Evolutionary conservation across 192 early-diverging fungal genomes (phyloP).

Genomic region (Blastocladiella britannica): DNA sequence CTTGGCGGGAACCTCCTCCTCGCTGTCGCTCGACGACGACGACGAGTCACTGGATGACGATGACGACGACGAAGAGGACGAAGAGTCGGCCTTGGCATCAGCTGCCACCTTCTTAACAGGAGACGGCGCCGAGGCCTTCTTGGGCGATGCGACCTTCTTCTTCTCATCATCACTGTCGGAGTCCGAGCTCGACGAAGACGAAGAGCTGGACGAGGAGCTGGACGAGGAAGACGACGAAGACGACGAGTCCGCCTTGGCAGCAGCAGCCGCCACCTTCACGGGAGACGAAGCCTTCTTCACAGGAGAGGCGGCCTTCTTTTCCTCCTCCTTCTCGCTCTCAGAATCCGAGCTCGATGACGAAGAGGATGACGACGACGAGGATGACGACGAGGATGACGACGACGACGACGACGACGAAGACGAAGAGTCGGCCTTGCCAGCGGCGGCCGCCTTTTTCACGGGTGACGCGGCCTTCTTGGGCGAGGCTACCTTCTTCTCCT

Average conservation of each 20-base stretch:
- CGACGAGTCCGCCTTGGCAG: constrained; percentile 7
- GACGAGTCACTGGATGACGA: constrained; percentile 3
- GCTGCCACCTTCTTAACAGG: neutral
- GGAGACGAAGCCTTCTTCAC: constrained; percentile 5
- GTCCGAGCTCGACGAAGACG: neutral
- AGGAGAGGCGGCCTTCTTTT: constrained; percentile 3
- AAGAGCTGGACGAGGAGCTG: constrained; percentile 6
- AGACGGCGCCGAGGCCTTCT: neutral
- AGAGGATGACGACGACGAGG: constrained; percentile 4
- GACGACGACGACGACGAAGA: constrained; percentile 1
- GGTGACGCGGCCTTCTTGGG: neutral
- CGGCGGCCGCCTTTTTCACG: neutral
- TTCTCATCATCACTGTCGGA: constrained; percentile 4
- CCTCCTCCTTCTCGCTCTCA: constrained; percentile 5
- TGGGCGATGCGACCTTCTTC: constrained; percentile 4
- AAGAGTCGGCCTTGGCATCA: no score
- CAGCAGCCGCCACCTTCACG: constrained; percentile 4
- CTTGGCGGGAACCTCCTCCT: no score
- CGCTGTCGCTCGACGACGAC: neutral
- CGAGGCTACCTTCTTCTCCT: constrained; percentile 5
- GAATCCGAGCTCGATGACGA: constrained; percentile 8
- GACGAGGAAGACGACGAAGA: constrained; percentile 4
- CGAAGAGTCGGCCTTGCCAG: no score
- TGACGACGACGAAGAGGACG: neutral
- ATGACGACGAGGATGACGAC: constrained; percentile 6